Conservation (phyloP, 176 grass and related monocot genomes). For the Typha latifolia region DNA sequence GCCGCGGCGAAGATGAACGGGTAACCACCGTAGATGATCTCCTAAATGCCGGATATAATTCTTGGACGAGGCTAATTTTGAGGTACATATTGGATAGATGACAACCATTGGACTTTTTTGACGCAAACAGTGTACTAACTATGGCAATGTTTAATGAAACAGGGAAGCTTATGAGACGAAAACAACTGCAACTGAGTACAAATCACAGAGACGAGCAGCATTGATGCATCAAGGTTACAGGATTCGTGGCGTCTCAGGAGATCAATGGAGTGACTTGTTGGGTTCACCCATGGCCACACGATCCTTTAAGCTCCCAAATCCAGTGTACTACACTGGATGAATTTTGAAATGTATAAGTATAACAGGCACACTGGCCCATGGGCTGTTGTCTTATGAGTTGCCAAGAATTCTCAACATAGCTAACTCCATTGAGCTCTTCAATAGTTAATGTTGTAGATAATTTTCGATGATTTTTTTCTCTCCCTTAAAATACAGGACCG, state of each 20-base stretch:
- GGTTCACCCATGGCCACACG: background rate
- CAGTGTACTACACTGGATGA: conserved; percentile 1
- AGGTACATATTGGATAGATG: background rate
- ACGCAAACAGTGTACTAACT: background rate
- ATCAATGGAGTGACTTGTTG: background rate
- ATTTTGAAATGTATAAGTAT: too few species aligned
- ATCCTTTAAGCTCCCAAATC: conserved; percentile 8
- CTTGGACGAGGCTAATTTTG: conserved; percentile 7
- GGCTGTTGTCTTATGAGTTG: too few species aligned
- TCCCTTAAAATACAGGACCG: too few species aligned
- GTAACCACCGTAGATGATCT: conserved; percentile 5
- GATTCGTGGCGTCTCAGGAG: background rate
- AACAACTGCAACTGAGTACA: background rate
- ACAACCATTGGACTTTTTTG: background rate
- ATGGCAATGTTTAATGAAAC: background rate
- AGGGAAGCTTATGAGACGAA: conserved; percentile 1
- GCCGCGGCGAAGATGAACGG: conserved; percentile 4
- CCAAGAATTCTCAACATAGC: too few species aligned
- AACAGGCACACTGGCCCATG: too few species aligned
- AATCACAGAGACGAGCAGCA: background rate
- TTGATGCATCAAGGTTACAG: background rate
- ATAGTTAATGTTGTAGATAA: too few species aligned
- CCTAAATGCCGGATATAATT: conserved; percentile 6
- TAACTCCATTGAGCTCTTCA: too few species aligned
- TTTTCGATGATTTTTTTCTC: too few species aligned